Evolutionary conservation across 192 early-diverging fungal genomes (phyloP), one percentile per base, ranked within the genome.

Genomic region (Allomyces macrogynus): DNA sequence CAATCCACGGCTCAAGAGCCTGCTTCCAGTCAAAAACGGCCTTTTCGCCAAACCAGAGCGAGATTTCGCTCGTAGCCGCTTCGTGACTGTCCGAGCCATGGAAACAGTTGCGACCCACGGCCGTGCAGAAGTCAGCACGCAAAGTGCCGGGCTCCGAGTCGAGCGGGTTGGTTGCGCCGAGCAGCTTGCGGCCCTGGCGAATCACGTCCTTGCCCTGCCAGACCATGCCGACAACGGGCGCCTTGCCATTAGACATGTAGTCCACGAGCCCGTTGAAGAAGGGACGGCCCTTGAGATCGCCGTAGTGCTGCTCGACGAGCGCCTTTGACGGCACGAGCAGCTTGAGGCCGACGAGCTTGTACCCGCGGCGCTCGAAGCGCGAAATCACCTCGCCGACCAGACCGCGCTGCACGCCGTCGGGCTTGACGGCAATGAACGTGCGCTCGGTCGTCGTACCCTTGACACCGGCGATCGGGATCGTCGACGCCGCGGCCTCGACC

Each of bases 131-230:
- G 65, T 71, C 65, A 18, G 63, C 26, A 20, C n/a, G 64, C 57
- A 67, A 85, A 88, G 76, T 89, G 62, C 92, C 92, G 62, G 91
- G 89, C 61, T 79, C 82, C 63, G 92, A 77, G 23, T 85, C 85
- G 69, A 87, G 77, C 65, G 93, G 93, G 77, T 93, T 90, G 67
- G 93, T 95, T 32, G 89, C 92, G 65, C 92, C 92, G 69, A 94
- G 83, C 79, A 94, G 84, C 44, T 80, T 73, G 66, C 92, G 86
- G 66, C 90, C 89, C 77, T 89, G 85, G 71, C 83, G 81, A 76
- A 94, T 88, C 12, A 92, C 92, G 70, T 88, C 85, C 61, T 79
- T 81, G 23, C 89, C 90, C 73, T 87, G 81, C 90, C 90, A 92
- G 65, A 92, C 70, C 78, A 83, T 84, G 67, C 78, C 84, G 69